Percentiles rank a stretch among this genome's conserved stretches.
Conservation (phyloP, 495 filamentous ascomycete genomes). For the Hypoxylon fuscum region DNA sequence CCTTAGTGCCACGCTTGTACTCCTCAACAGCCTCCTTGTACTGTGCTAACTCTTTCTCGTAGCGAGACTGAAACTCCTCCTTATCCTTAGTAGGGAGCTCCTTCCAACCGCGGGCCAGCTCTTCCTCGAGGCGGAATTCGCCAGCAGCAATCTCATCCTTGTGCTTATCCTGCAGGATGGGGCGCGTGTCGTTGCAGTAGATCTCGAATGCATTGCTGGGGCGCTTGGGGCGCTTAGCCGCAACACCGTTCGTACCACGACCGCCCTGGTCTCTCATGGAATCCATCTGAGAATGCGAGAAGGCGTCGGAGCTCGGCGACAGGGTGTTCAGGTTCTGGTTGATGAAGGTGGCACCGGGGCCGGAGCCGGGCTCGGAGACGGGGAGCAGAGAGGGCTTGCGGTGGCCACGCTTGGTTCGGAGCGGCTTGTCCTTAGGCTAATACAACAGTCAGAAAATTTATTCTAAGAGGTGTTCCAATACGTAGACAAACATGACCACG, state of each 20-base stretch:
- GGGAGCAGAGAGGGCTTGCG: slow-evolving; percentile 60
- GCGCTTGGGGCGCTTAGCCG: slow-evolving; percentile 49
- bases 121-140: slow-evolving; percentile 53
- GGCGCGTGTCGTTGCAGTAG: slow-evolving; percentile 58
- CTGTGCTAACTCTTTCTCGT: slow-evolving; percentile 51
- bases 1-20: slow-evolving; percentile 46
- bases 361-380: slow-evolving; percentile 42
- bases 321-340: slow-evolving; percentile 53
- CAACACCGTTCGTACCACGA: slow-evolving; percentile 31
- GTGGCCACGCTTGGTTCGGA: slow-evolving; percentile 84
- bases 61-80: slow-evolving; percentile 53
- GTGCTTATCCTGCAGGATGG: slow-evolving; percentile 48
- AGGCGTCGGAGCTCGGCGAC: slow-evolving; percentile 59
- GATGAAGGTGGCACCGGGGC: slow-evolving; percentile 50
- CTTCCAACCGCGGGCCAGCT: slow-evolving; percentile 61
- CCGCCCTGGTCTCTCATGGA: slow-evolving; percentile 43
- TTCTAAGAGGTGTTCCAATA: slow-evolving; percentile 21
- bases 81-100: slow-evolving; percentile 54
- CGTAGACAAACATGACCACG: slow-evolving; percentile 47
- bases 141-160: slow-evolving; percentile 49
- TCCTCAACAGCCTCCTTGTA: slow-evolving; percentile 52
- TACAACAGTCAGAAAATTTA: slow-evolving; percentile 35
- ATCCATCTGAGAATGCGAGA: slow-evolving; percentile 49
- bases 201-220: slow-evolving; percentile 61
- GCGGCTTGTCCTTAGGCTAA: slow-evolving; percentile 89